phyloP scores from a whole-genome alignment of 805 yeast species.

The Candida fluviatilis region DNA sequence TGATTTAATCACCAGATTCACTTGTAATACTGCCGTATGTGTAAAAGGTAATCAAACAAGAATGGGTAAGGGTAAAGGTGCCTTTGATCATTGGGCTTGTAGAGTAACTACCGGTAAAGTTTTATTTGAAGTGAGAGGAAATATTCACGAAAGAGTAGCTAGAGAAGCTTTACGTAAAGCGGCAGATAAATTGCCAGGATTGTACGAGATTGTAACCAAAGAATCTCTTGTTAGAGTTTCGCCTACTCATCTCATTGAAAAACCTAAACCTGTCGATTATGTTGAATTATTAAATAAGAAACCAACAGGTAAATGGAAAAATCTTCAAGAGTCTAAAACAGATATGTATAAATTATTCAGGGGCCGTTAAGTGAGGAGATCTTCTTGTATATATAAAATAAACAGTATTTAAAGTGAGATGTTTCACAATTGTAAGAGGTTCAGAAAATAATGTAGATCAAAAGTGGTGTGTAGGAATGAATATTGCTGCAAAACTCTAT shows the following conservation, averaged over 20 bases:
- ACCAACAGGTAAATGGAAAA: constrained; percentile 65
- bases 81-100: constrained; percentile 95
- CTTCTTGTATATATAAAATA: neutral
- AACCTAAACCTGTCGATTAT: constrained; percentile 47
- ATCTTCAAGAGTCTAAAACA: constrained; percentile 45
- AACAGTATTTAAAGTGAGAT: neutral
- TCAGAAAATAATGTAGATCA: no score
- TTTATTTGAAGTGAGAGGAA: constrained; percentile 77
- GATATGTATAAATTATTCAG: constrained; percentile 52
- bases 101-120: constrained; percentile 95
- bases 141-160: constrained; percentile 84
- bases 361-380: constrained; percentile 43
- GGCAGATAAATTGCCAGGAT: constrained; percentile 87
- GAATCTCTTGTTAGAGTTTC: constrained; percentile 71
- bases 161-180: constrained; percentile 89
- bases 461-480: no score
- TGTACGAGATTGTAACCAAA: constrained; percentile 74
- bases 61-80: constrained; percentile 99
- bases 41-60: constrained; percentile 97
- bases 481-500: no score
- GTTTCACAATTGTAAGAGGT: neutral
- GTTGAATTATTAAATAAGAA: constrained; percentile 48
- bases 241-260: constrained; percentile 48
- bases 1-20: constrained; percentile 71
- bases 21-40: constrained; percentile 86